These are phyloP conservation scores for Coemansia sp. DNA, from an alignment of 192 early-diverging fungal genomes.

Conservation along the genomic window DNA sequence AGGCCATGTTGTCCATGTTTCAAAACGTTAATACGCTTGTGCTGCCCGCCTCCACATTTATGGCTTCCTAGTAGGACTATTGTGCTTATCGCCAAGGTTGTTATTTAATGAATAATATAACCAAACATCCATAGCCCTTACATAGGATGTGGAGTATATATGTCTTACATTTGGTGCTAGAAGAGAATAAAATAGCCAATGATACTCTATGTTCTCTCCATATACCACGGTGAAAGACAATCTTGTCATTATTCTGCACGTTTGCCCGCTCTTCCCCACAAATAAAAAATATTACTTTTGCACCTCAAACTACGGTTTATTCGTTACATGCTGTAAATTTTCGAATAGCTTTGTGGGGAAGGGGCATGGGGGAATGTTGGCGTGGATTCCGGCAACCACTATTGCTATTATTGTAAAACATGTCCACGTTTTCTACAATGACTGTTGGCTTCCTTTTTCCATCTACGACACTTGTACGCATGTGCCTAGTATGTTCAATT, in stretches of 20 bases:
- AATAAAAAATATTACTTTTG: not conserved
- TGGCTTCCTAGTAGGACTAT: not conserved
- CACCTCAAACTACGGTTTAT: not conserved
- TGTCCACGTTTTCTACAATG: no score
- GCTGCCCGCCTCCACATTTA: not conserved
- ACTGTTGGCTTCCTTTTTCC: no score
- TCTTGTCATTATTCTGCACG: no score
- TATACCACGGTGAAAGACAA: no score
- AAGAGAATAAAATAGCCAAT: not conserved
- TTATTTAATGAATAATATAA: not conserved
- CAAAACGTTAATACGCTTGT: not conserved
- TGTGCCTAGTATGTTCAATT: no score
- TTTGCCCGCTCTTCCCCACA: no score
- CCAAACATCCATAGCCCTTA: not conserved
- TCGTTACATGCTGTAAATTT: not conserved
- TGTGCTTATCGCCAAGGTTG: not conserved
- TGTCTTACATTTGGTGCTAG: not conserved
- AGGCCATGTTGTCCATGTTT: not conserved
- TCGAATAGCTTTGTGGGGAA: not conserved
- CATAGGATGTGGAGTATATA: not conserved
- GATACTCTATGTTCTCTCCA: not conserved
- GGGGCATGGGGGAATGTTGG: no score
- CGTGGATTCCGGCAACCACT: no score
- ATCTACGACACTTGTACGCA: no score
- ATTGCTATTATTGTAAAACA: no score